Base-by-base conservation (phyloP, 73 alveolate species). In the Paramecium sexaurelia region DNA sequence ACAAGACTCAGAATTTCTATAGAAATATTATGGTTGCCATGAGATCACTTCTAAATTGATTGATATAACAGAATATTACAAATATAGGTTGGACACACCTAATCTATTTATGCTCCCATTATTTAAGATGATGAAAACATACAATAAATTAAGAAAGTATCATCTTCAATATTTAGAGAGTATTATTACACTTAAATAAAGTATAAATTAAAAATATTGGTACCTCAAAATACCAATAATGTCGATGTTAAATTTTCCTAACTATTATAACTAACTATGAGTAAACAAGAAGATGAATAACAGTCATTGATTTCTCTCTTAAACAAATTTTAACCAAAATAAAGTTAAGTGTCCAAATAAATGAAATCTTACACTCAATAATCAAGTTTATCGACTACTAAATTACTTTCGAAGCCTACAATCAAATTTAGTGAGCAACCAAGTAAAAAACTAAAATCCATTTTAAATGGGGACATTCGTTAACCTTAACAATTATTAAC, bases 31-130 rank as follows among this genome's bases (percentile, higher is more conserved):
- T 61, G 22, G 19, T 9, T 7, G 39, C 10, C 61, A 37, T 41
- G 68, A 78, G 36, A 61, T 61, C 83, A 13, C 11, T 45, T 61
- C 83, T 1, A 61, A 61, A 61, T 61, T 61, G 26, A 19, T 61
- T 13, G 83, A 61, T 61, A 26, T 61, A 13, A 61, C 83, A 3
- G 90, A 78, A 22, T 78, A 78, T 35, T 78, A 78, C 43, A 78
- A 45, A 33, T 78, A 78, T 78, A 39, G 90, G 20, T 24, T 41
- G 19, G 90, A 78, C 32, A 78, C 73, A 10, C 90, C 90, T 78
- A 24, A 45, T 35, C 37, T 71, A 20, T 71, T 33, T 36, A 71
- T 71, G 86, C 86, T 71, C 15, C 86, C 86, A 10, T 37, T 71
- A 22, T 33, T 33, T 71, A 71, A 71, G 17, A 11, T 71, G 55